Evolutionary conservation across 352 stramenopile genomes (phyloP).

Genomic region (Phytophthora foliorum): DNA sequence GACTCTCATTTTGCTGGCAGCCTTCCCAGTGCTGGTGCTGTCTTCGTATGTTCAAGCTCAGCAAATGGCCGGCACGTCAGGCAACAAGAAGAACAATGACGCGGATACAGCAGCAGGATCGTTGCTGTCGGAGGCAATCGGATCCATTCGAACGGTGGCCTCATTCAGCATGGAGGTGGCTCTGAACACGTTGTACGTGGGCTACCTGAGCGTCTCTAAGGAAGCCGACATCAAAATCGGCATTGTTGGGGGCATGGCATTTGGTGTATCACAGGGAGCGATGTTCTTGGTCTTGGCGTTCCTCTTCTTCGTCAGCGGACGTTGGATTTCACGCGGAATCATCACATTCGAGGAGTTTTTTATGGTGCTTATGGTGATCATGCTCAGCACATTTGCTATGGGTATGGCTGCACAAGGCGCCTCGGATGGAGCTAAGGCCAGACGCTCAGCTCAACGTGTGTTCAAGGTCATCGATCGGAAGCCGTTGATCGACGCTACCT

Average conservation of each 20-base stretch:
- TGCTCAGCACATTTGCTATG: constrained; percentile 60
- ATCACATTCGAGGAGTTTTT: constrained; percentile 83
- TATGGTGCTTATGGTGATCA: constrained; percentile 76
- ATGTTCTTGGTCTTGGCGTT: constrained; percentile 75
- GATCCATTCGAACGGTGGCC: constrained; percentile 63
- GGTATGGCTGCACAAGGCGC: constrained; percentile 47
- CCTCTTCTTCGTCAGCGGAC: constrained; percentile 78
- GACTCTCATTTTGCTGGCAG: constrained; percentile 55
- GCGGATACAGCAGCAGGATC: constrained; percentile 57
- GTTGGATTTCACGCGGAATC: constrained; percentile 57
- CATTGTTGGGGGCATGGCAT: constrained; percentile 60
- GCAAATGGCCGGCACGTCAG: constrained; percentile 37
- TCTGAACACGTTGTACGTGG: constrained; percentile 45
- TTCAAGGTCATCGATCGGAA: constrained; percentile 51
- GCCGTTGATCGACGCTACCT: constrained; percentile 42
- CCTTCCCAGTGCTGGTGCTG: constrained; percentile 39
- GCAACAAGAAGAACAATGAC: constrained; percentile 62
- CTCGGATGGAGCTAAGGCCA: constrained; percentile 41
- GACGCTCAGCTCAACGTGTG: constrained; percentile 42
- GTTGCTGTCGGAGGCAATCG: constrained; percentile 53
- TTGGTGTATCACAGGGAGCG: constrained; percentile 77
- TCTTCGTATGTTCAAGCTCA: constrained; percentile 45
- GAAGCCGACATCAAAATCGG: constrained; percentile 55
- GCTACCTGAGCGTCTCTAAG: constrained; percentile 44
- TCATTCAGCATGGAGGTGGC: constrained; percentile 65